Evolutionary conservation across 1,139 yeast species (phyloP).

Genomic region (Entelexis sorbosivorans): DNA sequence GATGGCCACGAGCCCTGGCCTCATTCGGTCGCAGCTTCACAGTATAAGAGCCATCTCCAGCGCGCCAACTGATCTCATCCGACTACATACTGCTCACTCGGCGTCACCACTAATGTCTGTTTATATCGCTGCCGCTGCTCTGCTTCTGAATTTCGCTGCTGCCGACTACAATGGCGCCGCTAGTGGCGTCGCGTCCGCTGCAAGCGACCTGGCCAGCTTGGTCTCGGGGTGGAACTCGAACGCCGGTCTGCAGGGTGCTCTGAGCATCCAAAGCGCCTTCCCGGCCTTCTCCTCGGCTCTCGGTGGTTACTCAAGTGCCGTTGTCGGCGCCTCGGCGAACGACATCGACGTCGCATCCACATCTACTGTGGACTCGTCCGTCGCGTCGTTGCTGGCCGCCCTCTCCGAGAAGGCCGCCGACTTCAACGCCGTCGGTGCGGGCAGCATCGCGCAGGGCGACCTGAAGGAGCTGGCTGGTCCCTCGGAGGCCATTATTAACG

Average conservation of each 20-base stretch:
- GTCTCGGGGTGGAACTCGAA: constrained; percentile 18
- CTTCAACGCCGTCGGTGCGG: constrained; percentile 22
- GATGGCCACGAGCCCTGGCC: background rate
- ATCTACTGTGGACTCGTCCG: constrained; percentile 21
- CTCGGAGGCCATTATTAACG: constrained; percentile 31
- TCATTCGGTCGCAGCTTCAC: background rate
- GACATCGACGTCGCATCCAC: constrained; percentile 11
- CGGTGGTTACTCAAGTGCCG: constrained; percentile 9
- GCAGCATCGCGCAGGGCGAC: constrained; percentile 23
- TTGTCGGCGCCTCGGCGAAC: background rate
- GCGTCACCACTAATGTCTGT: constrained; percentile 3
- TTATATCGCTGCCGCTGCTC: constrained; percentile 12
- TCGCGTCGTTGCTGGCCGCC: constrained; percentile 20
- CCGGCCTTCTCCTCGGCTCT: constrained; percentile 18
- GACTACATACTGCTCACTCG: background rate
- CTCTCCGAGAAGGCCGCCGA: constrained; percentile 23
- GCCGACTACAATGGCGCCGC: constrained; percentile 17
- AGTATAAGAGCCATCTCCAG: background rate
- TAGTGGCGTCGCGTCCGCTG: constrained; percentile 13
- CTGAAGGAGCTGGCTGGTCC: constrained; percentile 22
- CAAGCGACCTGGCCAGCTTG: constrained; percentile 11
- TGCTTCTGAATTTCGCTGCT: constrained; percentile 9
- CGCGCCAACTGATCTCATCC: background rate
- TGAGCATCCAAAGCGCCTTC: constrained; percentile 21
- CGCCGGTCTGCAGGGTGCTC: constrained; percentile 22